Base-by-base conservation (phyloP, 306 rosid species). In the Quercus robur region DNA sequence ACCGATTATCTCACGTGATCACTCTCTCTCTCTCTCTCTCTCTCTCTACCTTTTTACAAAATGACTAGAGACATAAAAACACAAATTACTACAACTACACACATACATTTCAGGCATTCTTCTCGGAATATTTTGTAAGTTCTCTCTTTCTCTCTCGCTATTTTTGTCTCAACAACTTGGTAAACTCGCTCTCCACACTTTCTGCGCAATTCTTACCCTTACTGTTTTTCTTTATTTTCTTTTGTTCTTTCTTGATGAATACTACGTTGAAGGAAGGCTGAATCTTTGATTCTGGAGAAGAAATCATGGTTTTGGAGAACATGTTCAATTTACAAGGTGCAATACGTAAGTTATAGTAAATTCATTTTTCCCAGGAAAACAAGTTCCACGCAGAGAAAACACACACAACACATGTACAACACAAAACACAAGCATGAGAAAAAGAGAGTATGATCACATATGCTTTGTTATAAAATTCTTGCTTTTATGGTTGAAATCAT, bases 261-360 rank as follows among this genome's bases (percentile, higher is more conserved):
- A 49, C 54, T 49, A 49, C 15, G 15, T 49, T 10, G 61, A 71
- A 70, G 66, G 26, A 81, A 70, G 78, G 35, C 67, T 69, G 73
- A 84, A 74, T 82, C 81, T 71, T 79, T 70, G 12, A 78, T 61
- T 78, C 56, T 80, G 73, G 56, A 70, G 44, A 71, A 70, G 70
- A 64, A 74, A 89, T 76, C 81, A 89, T 89, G 93, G 12, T 62
- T 75, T 56, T 78, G 84, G 85, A 87, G 83, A 84, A 79, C 61
- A 77, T 81, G 58, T 69, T 77, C 82, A 41, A 51, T 70, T 58
- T 81, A 19, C 75, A 78, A 64, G 56, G 54, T 64, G 72, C 38
- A 72, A 70, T 82, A 82, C 76, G 93, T 89, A 87, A 89, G 90
- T 87, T 63, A 18, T 44, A 25, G 12, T 41, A 41, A 41, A 41